Base-by-base conservation (phyloP, 768 basidiomycete species). In the Pilatotrama ljubarskyi region DNA sequence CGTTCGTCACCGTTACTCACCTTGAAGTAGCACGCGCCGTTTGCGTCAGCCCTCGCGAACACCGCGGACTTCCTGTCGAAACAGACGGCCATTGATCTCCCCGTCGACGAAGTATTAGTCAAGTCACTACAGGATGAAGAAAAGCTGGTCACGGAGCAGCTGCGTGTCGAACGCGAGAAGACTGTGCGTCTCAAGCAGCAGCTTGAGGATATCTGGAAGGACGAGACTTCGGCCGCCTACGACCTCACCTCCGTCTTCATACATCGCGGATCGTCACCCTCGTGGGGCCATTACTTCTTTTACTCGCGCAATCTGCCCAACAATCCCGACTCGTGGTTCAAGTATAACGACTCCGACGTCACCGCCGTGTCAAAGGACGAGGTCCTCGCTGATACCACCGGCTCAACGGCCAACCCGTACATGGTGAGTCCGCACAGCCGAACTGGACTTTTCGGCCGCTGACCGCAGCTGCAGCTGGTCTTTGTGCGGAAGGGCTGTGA, bases 201-300 rank as follows among this genome's bases (percentile, higher is more conserved):
- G 56, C 72, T 96, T 35, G 92, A 95, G 66, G 72, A 72, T 1
- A 67, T 94, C 0, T 98, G 95, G 95, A 75, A 75, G 44, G 83
- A 86, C 63, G 84, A 85, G 43, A 80, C 71, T 15, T 74, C 80
- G 29, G 84, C 84, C 8, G 86, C 87, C 29, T 98, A 97, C 70
- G 93, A 97, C 69, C 81, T 98, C 43, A 93, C 92, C 0, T 91
- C 93, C 10, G 96, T 98, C 18, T 98, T 93, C 78, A 90, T 98
- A 60, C 95, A 98, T 73, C 88, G 95, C 26, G 95, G 95, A 48
- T 82, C 87, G 54, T 90, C 87, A 17, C 87, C 92, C 1, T 90
- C 89, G 7, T 94, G 86, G 76, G 94, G 94, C 3, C 95, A 97
- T 71, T 97, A 97, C 74, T 98, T 94, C 80, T 93, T 98, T 74